Evolutionary conservation across 129 eudicot species (phyloP).

Genomic region (Pseudognaphalium luteoalbum): DNA sequence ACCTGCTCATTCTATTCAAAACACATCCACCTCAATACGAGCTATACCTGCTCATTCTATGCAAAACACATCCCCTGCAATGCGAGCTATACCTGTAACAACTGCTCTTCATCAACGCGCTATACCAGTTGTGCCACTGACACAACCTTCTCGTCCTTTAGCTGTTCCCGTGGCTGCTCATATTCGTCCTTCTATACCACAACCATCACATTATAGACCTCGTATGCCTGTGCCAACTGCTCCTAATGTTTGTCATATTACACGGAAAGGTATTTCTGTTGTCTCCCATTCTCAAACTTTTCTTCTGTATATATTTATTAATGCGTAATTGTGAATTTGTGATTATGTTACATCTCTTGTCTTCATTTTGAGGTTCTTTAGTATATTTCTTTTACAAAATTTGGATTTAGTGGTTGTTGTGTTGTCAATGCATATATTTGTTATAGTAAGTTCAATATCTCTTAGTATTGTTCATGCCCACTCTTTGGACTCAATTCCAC

Average conservation of each 20-base stretch:
- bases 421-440: neutral
- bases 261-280: constrained; percentile 48
- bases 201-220: neutral
- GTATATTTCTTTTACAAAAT: neutral
- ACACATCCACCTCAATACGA: neutral
- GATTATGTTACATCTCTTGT: neutral
- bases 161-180: neutral
- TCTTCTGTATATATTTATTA: neutral
- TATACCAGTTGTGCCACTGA: constrained; percentile 11
- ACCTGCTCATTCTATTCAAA: constrained; percentile 14
- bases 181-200: constrained; percentile 16
- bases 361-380: neutral
- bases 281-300: neutral
- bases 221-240: constrained; percentile 14
- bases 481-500: neutral
- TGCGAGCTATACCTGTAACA: constrained; percentile 3
- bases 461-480: neutral
- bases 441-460: neutral
- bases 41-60: constrained; percentile 2
- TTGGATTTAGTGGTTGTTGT: neutral
- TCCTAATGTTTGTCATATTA: constrained; percentile 36
- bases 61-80: constrained; percentile 5
- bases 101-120: constrained; percentile 18
- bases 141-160: constrained; percentile 7
- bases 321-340: neutral